These are phyloP conservation scores for Ceratobasidium sp. DNA, from an alignment of 1,284 basidiomycete genomes.

Conservation along the genomic window DNA sequence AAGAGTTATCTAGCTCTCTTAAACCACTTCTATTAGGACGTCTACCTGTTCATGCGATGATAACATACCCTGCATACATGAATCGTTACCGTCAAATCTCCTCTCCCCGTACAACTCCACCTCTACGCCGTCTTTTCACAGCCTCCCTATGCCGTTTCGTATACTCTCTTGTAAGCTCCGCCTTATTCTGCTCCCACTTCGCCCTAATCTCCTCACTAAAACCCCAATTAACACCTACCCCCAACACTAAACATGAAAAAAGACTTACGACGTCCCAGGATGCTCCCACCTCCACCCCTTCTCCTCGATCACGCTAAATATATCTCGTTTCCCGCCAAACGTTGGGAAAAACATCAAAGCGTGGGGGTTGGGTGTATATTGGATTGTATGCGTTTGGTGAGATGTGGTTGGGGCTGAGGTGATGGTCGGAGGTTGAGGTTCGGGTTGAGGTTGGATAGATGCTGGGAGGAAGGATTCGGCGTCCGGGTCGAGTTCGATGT, in stretches of 20 bases:
- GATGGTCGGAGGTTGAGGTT: not conserved
- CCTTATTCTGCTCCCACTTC: slow-evolving; percentile 48
- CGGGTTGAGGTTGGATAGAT: slow-evolving; percentile 41
- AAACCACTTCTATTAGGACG: no score
- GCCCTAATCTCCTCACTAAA: slow-evolving; percentile 49
- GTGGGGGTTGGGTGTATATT: slow-evolving; percentile 36
- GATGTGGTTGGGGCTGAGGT: not conserved
- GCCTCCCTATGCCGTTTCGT: slow-evolving; percentile 50
- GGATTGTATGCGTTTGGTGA: not conserved
- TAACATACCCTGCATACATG: not conserved
- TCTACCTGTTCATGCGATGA: no score
- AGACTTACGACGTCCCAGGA: slow-evolving; percentile 50
- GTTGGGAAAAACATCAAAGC: slow-evolving; percentile 26
- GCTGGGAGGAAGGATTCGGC: slow-evolving; percentile 39
- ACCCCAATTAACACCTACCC: not conserved
- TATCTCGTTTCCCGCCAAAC: slow-evolving; percentile 39
- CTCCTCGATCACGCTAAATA: slow-evolving; percentile 47
- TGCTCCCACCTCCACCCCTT: slow-evolving; percentile 44
- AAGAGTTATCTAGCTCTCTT: no score
- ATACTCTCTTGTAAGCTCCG: slow-evolving; percentile 50
- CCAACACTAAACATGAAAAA: not conserved
- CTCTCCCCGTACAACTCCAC: slow-evolving; percentile 40
- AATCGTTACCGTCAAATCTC: not conserved
- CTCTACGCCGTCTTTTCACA: slow-evolving; percentile 46
- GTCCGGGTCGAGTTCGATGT: slow-evolving; percentile 49